Percentiles rank a stretch among this genome's conserved stretches.
Evolutionary conservation across 2,329 filamentous ascomycete genomes (phyloP).

Genomic region (Aspergillus viridinutans): DNA sequence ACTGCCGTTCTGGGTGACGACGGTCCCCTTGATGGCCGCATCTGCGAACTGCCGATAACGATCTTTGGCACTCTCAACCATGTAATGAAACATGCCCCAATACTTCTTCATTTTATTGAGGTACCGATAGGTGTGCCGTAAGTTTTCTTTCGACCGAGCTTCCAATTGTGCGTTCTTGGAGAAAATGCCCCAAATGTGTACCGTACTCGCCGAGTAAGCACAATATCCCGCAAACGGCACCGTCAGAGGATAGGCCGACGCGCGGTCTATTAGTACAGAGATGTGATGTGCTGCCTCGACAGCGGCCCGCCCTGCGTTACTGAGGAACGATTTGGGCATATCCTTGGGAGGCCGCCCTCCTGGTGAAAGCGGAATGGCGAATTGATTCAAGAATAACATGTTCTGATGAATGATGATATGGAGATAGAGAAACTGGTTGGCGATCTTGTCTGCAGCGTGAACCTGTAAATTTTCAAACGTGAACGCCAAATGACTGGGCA

Average conservation of each 20-base stretch:
- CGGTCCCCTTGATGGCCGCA: constrained; percentile 64
- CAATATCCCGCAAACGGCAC: constrained; percentile 94
- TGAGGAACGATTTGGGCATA: constrained; percentile 72
- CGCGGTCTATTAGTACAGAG: constrained; percentile 75
- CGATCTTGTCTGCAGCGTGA: constrained; percentile 78
- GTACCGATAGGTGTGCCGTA: constrained; percentile 84
- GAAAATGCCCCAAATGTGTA: constrained; percentile 91
- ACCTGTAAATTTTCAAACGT: constrained; percentile 76
- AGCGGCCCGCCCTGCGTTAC: constrained; percentile 68
- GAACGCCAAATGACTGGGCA: constrained; percentile 71
- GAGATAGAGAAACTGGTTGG: constrained; percentile 87
- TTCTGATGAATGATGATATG: constrained; percentile 90
- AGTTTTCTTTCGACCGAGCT: constrained; percentile 72
- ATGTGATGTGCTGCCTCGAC: constrained; percentile 83
- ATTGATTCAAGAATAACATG: constrained; percentile 82
- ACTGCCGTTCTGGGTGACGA: constrained; percentile 31
- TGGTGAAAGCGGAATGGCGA: constrained; percentile 68
- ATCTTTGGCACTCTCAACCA: constrained; percentile 86
- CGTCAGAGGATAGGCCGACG: constrained; percentile 73
- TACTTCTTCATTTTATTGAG: constrained; percentile 93
- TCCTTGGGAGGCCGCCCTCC: constrained; percentile 62
- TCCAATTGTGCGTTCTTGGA: constrained; percentile 76
- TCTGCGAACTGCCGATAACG: constrained; percentile 83
- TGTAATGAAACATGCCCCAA: constrained; percentile 98
- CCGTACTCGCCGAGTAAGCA: constrained; percentile 85